Conservation (phyloP, 345 rosid species). For the Eutrema heterophyllum region DNA sequence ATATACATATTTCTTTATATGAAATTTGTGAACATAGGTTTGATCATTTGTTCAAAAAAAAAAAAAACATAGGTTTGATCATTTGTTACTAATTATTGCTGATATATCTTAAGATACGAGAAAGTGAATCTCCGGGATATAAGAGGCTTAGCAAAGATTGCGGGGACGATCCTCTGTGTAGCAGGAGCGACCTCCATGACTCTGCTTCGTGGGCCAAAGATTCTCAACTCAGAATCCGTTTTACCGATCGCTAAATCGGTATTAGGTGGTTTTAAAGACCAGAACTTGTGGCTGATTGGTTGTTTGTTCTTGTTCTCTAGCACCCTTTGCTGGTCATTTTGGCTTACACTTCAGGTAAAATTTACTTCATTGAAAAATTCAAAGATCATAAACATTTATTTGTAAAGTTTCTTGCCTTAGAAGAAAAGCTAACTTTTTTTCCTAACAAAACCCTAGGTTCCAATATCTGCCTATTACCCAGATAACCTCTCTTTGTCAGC, state of each 20-base stretch:
- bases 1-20: background rate
- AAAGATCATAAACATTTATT: background rate
- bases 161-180: constrained; percentile 57
- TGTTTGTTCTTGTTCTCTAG: constrained; percentile 55
- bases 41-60: background rate
- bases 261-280: constrained; percentile 17
- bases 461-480: constrained; percentile 46
- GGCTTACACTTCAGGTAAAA: constrained; percentile 72
- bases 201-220: constrained; percentile 64
- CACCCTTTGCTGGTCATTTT: constrained; percentile 61
- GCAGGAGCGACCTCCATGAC: constrained; percentile 65
- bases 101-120: constrained; percentile 46
- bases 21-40: background rate
- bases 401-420: background rate
- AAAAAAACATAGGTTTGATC: background rate
- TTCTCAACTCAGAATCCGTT: constrained; percentile 39
- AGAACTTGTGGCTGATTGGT: constrained; percentile 56
- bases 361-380: background rate
- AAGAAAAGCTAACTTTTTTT: background rate
- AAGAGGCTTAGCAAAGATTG: constrained; percentile 59
- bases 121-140: constrained; percentile 42
- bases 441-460: constrained; percentile 42
- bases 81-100: background rate
- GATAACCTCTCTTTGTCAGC: constrained; percentile 58
- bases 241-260: constrained; percentile 15